A percentile compares a stretch with the other conserved stretches of the same genome.
These are phyloP conservation scores for Alternaria arbusti DNA, from an alignment of 2,329 filamentous ascomycete genomes.

Conservation along the genomic window DNA sequence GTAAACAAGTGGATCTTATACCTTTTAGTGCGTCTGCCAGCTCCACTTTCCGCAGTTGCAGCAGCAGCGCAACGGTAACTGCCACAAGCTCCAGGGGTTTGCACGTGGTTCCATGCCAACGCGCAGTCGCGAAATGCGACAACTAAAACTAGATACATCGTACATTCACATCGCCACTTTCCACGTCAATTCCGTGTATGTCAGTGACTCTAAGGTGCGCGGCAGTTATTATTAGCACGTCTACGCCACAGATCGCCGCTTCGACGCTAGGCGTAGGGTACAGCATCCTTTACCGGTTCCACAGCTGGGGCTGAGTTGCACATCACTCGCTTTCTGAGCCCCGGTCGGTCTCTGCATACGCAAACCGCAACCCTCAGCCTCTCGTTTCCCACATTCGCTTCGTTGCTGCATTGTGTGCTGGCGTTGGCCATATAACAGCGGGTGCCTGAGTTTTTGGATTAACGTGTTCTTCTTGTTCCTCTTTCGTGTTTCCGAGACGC, in stretches of 20 bases:
- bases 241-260: constrained; percentile 14
- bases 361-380: constrained; percentile 17
- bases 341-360: constrained; percentile 7
- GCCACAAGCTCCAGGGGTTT: constrained; percentile 3
- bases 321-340: constrained; percentile 9
- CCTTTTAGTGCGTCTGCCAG: not conserved
- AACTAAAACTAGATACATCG: not conserved
- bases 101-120: not conserved
- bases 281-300: not conserved
- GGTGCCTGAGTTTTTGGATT: not conserved
- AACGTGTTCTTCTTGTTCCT: not conserved
- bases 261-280: not conserved
- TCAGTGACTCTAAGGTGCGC: not conserved
- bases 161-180: not conserved
- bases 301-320: constrained; percentile 10
- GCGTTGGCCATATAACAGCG: not conserved
- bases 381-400: constrained; percentile 11
- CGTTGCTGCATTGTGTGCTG: not conserved
- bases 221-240: constrained; percentile 10
- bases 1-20: constrained; percentile 4
- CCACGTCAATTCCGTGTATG: not conserved
- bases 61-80: not conserved
- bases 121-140: not conserved
- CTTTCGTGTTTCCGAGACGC: not conserved
- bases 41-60: not conserved